These are phyloP conservation scores for Byssothecium circinans DNA, from an alignment of 2,329 filamentous ascomycete genomes.

Conservation along the genomic window DNA sequence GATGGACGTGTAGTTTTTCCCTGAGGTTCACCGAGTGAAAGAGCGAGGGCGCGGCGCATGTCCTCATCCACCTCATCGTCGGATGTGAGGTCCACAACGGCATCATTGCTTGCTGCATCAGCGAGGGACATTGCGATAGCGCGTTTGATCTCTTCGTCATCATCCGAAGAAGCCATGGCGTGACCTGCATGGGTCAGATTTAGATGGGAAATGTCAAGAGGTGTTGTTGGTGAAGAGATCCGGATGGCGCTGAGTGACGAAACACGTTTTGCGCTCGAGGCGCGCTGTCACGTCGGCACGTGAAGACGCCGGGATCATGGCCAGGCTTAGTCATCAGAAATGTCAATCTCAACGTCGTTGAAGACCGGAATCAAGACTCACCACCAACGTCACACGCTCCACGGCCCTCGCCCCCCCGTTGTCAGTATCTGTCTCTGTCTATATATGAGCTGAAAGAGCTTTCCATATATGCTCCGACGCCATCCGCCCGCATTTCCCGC, in stretches of 20 bases:
- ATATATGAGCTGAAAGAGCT: no score
- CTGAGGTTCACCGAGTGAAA: slow-evolving; percentile 24
- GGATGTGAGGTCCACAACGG: slow-evolving; percentile 5
- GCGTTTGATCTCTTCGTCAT: slow-evolving; percentile 28
- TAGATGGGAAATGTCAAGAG: background rate
- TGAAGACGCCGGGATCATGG: slow-evolving; percentile 4
- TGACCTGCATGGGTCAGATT: no score
- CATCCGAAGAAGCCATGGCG: slow-evolving; percentile 28
- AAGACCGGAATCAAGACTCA: no score
- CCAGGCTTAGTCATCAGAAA: background rate
- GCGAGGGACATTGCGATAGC: slow-evolving; percentile 33
- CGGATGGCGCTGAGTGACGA: background rate
- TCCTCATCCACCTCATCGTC: slow-evolving; percentile 27
- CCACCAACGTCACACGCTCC: no score
- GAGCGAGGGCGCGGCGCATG: slow-evolving; percentile 29
- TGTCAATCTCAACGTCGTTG: no score
- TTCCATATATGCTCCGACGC: no score
- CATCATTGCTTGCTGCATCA: slow-evolving; percentile 1
- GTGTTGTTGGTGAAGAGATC: background rate
- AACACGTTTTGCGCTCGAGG: slow-evolving; percentile 8
- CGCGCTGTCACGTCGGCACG: slow-evolving; percentile 27
- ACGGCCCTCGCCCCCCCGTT: no score
- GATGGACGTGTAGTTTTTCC: background rate
- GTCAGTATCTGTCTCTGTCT: no score
- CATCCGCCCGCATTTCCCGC: no score